Evolutionary conservation across 495 filamentous ascomycete species (phyloP), one percentile per base, ranked within the genome.

Genomic region (Penicillium taxi): DNA sequence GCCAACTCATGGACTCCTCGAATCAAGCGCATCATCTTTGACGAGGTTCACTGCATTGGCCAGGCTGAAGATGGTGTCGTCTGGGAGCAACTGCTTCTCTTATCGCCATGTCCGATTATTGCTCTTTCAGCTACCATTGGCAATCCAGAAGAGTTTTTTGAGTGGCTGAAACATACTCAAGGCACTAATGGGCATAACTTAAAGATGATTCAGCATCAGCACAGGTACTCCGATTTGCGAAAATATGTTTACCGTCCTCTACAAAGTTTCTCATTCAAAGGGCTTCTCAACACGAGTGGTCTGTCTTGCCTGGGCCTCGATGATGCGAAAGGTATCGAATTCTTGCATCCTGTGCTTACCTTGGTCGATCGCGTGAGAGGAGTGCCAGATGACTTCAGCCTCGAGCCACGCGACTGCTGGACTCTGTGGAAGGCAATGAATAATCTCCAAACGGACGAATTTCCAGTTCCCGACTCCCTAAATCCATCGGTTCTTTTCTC

Each of bases 21-120:
- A 36, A 66, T 89, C 4, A 80, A 72, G 37, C 66, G 80, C 9
- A 86, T 89, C 47, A 88, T 88, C 23, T 87, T 87, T 38, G 84
- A 90, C 43, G 84, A 88, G 58, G 74, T 88, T n/a, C 84, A 90
- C 53, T 84, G 70, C 11, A 86, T 88, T 37, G 81, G 82, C 0
- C 78, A 86, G 53, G 72, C 78, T 2, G 77, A 87, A 12, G 84
- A 90, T 48, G 83, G 84, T 34, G 59, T 86, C 8, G 67, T 90
- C 1, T 90, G 83, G 84, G 84, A 90, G 44, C 84, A 90, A 46
- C 64, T 90, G 6, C 62, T 88, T 9, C 69, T 88, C 1, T 60
- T 85, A 18, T 69, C 83, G 0, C 80, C 83, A 6, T 86, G 83
- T 45, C 84, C 81, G 0, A 85, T 90, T 31, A 80, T 90, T 40